Percentiles rank a stretch among this genome's conserved stretches.
Evolutionary conservation across 176 grass and related monocot genomes (phyloP).

Genomic region (Chloris gayana): DNA sequence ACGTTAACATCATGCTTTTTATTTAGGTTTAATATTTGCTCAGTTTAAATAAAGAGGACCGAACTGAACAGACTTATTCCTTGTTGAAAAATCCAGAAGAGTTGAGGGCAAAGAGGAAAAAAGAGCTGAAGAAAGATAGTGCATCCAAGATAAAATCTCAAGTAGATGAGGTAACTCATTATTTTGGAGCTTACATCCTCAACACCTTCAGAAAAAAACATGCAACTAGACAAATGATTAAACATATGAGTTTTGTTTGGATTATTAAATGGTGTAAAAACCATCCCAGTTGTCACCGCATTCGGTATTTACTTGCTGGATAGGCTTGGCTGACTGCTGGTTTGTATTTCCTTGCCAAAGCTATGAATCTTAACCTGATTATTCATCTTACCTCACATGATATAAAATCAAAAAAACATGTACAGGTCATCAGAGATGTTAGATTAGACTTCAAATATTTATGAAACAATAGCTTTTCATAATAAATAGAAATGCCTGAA

Average conservation of each 20-base stretch:
- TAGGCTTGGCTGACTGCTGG: neutral
- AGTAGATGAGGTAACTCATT: slow-evolving; percentile 87
- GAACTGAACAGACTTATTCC: slow-evolving; percentile 17
- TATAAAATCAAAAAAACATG: slow-evolving; percentile 3
- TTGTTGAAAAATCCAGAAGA: slow-evolving; percentile 69
- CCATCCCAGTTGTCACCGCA: neutral
- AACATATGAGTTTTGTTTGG: neutral
- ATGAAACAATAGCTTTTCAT: neutral
- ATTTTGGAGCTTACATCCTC: neutral
- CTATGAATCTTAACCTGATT: neutral
- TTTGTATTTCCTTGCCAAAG: slow-evolving; percentile 11
- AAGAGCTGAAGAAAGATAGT: slow-evolving; percentile 92
- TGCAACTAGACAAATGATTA: neutral
- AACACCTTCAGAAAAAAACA: neutral
- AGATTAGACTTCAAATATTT: neutral
- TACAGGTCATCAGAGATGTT: slow-evolving; percentile 1
- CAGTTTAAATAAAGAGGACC: neutral
- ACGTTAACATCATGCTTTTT: neutral
- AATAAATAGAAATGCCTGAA: slow-evolving; percentile 4
- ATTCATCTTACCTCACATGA: neutral
- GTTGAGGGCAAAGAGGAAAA: slow-evolving; percentile 87
- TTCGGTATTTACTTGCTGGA: slow-evolving; percentile 3
- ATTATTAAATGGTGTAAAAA: neutral
- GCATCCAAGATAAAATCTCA: slow-evolving; percentile 93
- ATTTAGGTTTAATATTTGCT: neutral